A percentile compares a stretch with the other conserved stretches of the same genome.
These are phyloP conservation scores for Pestalotiopsis sp. DNA, from an alignment of 2,329 filamentous ascomycete species.

Conservation along the genomic window DNA sequence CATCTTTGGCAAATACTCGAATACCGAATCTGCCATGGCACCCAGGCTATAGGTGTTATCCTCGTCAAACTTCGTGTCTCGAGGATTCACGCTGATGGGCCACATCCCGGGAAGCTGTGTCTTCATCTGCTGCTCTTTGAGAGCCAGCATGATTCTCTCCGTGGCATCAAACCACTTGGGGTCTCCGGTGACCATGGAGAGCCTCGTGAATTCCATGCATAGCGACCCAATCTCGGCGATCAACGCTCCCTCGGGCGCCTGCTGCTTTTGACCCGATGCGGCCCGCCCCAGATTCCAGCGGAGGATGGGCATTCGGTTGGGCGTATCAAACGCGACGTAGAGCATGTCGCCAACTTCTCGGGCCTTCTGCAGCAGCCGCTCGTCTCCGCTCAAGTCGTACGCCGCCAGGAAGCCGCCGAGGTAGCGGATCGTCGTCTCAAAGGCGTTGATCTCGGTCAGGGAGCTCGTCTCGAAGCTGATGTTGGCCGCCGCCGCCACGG, in stretches of 20 bases:
- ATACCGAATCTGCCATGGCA: slow-evolving; percentile 42
- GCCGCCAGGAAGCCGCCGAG: slow-evolving; percentile 33
- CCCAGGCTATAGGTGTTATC: slow-evolving; percentile 37
- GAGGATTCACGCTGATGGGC: slow-evolving; percentile 66
- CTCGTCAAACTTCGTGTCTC: slow-evolving; percentile 43
- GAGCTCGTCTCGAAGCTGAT: slow-evolving; percentile 45
- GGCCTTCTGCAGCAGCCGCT: slow-evolving; percentile 38
- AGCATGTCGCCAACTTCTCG: slow-evolving; percentile 42
- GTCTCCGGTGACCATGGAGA: slow-evolving; percentile 32
- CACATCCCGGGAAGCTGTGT: slow-evolving; percentile 59
- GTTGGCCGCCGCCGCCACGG: slow-evolving; percentile 39
- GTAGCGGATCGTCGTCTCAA: slow-evolving; percentile 42
- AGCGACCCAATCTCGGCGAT: slow-evolving; percentile 32
- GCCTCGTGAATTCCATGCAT: slow-evolving; percentile 34
- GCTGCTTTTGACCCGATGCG: slow-evolving; percentile 21
- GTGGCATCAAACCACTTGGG: slow-evolving; percentile 34
- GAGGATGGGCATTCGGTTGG: slow-evolving; percentile 33
- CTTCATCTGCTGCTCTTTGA: slow-evolving; percentile 26
- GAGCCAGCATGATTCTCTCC: slow-evolving; percentile 28
- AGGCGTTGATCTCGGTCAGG: slow-evolving; percentile 32
- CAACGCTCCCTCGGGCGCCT: slow-evolving; percentile 22
- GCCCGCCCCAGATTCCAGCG: slow-evolving; percentile 28
- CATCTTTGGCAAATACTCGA: slow-evolving; percentile 57
- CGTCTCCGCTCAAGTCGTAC: slow-evolving; percentile 39
- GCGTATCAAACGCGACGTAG: slow-evolving; percentile 33